Evolutionary conservation across 2,329 filamentous ascomycete species (phyloP).

Genomic region (Teratosphaeria gauchensis): DNA sequence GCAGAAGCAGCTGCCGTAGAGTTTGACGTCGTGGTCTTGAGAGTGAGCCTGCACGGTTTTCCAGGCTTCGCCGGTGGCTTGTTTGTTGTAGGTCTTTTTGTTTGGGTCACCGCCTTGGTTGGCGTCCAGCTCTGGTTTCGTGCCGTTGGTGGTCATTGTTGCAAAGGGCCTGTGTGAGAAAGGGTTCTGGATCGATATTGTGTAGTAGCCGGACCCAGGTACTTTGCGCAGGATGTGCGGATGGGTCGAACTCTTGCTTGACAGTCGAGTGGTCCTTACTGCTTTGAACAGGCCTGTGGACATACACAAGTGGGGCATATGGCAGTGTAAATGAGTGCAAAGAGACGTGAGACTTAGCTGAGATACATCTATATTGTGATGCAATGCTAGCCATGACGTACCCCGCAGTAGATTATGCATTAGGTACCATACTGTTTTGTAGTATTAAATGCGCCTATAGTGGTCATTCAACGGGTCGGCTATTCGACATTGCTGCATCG

Average conservation of each 20-base stretch:
- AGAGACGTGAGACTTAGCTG: not conserved
- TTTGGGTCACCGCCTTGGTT: slow-evolving; percentile 39
- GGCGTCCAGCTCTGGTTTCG: slow-evolving; percentile 28
- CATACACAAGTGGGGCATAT: not conserved
- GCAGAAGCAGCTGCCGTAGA: slow-evolving; percentile 78
- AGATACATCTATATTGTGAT: not conserved
- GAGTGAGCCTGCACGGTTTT: slow-evolving; percentile 60
- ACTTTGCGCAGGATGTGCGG: not conserved
- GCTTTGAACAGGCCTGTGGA: not conserved
- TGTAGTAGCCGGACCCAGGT: not conserved
- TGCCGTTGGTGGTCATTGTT: slow-evolving; percentile 4
- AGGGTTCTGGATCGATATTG: not conserved
- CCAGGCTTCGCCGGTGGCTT: slow-evolving; percentile 61
- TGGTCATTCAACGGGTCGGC: no score
- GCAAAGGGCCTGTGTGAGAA: not conserved
- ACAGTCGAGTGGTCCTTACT: not conserved
- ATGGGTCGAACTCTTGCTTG: not conserved
- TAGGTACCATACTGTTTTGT: not conserved
- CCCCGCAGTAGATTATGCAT: not conserved
- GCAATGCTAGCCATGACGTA: not conserved
- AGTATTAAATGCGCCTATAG: no score
- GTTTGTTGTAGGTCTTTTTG: slow-evolving; percentile 60
- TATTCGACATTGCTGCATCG: no score
- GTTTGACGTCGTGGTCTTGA: slow-evolving; percentile 61
- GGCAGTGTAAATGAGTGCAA: not conserved